Base-by-base conservation (phyloP, 2,329 filamentous ascomycete species). In the Camptophora hylomeconis region DNA sequence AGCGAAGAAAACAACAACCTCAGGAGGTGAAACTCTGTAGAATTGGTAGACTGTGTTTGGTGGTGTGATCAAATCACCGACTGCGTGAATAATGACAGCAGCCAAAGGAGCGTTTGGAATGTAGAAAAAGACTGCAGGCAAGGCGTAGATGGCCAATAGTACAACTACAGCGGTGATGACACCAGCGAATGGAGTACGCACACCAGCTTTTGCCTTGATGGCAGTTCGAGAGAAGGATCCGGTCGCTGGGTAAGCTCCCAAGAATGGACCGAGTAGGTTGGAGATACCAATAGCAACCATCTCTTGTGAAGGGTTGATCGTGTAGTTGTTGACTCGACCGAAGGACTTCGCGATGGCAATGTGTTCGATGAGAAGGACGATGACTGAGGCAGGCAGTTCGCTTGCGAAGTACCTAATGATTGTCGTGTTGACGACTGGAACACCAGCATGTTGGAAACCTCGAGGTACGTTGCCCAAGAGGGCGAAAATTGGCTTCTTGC, bases 311-410 rank as follows among this genome's bases (percentile, higher is more conserved):
- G 89, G 86, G 44, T 94, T 76, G 50, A 98, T 94, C 10, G 73
- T 77, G 56, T 98, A 98, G 59, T 93, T 92, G 62, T 94, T 95
- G 45, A 94, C 72, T 35, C 87, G 72, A 7, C 89, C 89, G 44
- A 98, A 95, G 0, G 87, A 94, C 54, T 95, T 98, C 11, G 86
- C 83, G 39, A 95, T 94, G 26, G 87, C 84, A 45, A 95, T 93
- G 51, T 95, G 87, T 56, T 95, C 89, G 37, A 95, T 92, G 19
- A 95, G 66, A 33, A 95, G 66, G n/a, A 98, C 86, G 41, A 95
- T 92, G 29, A 94, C 75, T 1, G 80, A 77, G 5, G 80, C 80
- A 0, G 89, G 89, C 3, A 95, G 61, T 39, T 94, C 68, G 23
- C 64, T 62, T 1, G 69, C 64, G 47, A 92, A 83, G 1, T 71